Evolutionary conservation across 2,329 filamentous ascomycete species (phyloP), one percentile per base, ranked within the genome.

Genomic region (Dendrostoma leiphaemia): DNA sequence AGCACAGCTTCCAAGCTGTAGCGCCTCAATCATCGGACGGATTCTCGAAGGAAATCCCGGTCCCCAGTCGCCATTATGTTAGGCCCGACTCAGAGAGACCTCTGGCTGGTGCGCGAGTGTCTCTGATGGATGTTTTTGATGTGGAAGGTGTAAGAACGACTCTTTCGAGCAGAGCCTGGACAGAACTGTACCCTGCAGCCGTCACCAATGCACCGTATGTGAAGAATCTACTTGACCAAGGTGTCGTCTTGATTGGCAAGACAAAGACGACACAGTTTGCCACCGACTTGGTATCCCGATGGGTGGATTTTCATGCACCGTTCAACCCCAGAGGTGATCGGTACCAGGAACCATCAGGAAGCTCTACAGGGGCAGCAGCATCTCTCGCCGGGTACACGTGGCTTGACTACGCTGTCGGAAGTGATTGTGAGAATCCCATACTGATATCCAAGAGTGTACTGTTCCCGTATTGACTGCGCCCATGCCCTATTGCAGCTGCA

Each of bases 111-210:
- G 53, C 66, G 15, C 71, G 73, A 4, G 52, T 74, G 4, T 62
- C 69, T 21, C 56, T 75, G 10, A 64, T 66, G 17, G 72, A 76
- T 32, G 58, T 63, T 3, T 58, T 67, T 31, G 62, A 67, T 3
- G 53, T 75, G 0, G 58, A 64, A n/a, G 85, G 85, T 2, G 65
- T 85, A 0, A 74, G 74, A 12, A 85, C 81, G 0, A 74, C 74
- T 1, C 72, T 79, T 29, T 85, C 84, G 0, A 86, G 83, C 51
- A 71, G 80, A 29, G 78, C 83, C 2, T 88, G 79, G 73, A 77
- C 76, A 21, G 69, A 77, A 31, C 66, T 87, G 3, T 80, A 83
- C 51, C 69, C 72, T 1, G 62, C 73, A 3, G 69, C 73, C 0
- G 73, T 67, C 2, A 63, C 61, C 3, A 84, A 80, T 1, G 78